These are phyloP conservation scores for Cordia subcordata DNA, from an alignment of 257 asterid genomes.

Conservation along the genomic window DNA sequence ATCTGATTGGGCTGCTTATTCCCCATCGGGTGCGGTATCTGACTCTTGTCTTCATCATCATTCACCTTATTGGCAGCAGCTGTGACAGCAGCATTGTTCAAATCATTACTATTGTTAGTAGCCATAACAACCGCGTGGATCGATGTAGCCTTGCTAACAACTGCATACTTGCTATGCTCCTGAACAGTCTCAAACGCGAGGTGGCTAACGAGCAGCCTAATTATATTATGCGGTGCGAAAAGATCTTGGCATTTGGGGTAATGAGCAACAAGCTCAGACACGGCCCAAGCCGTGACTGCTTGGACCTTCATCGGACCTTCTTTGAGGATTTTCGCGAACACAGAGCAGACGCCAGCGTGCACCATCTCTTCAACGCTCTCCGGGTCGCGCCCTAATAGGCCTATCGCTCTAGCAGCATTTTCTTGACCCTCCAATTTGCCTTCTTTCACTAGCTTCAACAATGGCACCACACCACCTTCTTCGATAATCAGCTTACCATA, in stretches of 20 bases:
- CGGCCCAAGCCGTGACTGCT: slow-evolving; percentile 73
- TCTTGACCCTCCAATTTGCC: slow-evolving; percentile 69
- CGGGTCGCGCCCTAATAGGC: slow-evolving; percentile 60
- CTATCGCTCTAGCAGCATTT: slow-evolving; percentile 58
- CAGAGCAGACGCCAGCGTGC: slow-evolving; percentile 57
- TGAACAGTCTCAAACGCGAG: slow-evolving; percentile 64
- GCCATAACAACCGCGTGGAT: slow-evolving; percentile 68
- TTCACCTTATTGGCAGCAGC: slow-evolving; percentile 10
- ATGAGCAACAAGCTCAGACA: slow-evolving; percentile 51
- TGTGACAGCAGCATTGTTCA: neutral
- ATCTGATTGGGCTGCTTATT: slow-evolving; percentile 14
- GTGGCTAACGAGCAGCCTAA: slow-evolving; percentile 53
- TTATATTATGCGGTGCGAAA: slow-evolving; percentile 57
- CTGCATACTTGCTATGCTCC: slow-evolving; percentile 63
- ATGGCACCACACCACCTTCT: slow-evolving; percentile 72
- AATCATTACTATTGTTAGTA: slow-evolving; percentile 20
- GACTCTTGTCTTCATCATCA: slow-evolving; percentile 20
- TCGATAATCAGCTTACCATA: slow-evolving; percentile 65
- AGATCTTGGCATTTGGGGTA: slow-evolving; percentile 61
- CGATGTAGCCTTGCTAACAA: slow-evolving; percentile 59
- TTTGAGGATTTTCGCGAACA: slow-evolving; percentile 58
- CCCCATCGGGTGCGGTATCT: slow-evolving; percentile 16
- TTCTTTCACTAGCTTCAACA: slow-evolving; percentile 52
- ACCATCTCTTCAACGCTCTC: slow-evolving; percentile 68
- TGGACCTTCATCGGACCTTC: slow-evolving; percentile 70